Evolutionary conservation across 306 rosid species (phyloP), one percentile per base, ranked within the genome.

Genomic region (Senna tora): DNA sequence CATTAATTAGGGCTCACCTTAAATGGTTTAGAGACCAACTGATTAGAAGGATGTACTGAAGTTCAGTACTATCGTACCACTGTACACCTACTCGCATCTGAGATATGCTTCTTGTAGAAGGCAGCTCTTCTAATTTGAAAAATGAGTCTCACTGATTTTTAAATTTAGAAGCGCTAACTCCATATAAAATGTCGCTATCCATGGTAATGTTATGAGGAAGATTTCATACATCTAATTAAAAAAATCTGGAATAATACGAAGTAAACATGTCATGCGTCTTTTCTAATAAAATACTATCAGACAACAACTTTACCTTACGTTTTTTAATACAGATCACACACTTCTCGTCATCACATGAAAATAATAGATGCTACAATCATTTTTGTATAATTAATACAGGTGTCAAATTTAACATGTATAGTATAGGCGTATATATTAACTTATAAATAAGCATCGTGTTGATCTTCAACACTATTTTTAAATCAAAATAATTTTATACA

Each of bases 211-310:
- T 25, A 11, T 4, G 10, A 2, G 38, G 69, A 58, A 76, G 53
- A 58, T 47, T 58, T 47, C 22, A 36, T n/a, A n/a, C 13, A 15
- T 56, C 0, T 9, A 13, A 65, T 12, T 74, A 13, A 39, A 12
- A 15, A 65, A 73, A 39, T 36, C 14, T 2, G 53, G 38, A 19
- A 65, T 54, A 43, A 14, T 54, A 25, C 73, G 19, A 74, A 74
- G 1, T 42, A 36, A 13, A 28, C 30, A 32, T 34, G 16, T 45
- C 50, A 1, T 45, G 6, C 50, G 4, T 1, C 50, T 14, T 45
- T 45, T 14, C 8, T 45, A 45, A 13, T 14, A 45, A 2, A 3
- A 45, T 45, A 45, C 30, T 25, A 25, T 25, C 30, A 25, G 2
- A 25, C 30, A 25, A 75, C 25, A 55, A 11, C 38, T 43, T 56